Evolutionary conservation across 208 protist genomes (phyloP), one percentile per base, ranked within the genome.

Genomic region (Blastocrithidia nonstop): DNA sequence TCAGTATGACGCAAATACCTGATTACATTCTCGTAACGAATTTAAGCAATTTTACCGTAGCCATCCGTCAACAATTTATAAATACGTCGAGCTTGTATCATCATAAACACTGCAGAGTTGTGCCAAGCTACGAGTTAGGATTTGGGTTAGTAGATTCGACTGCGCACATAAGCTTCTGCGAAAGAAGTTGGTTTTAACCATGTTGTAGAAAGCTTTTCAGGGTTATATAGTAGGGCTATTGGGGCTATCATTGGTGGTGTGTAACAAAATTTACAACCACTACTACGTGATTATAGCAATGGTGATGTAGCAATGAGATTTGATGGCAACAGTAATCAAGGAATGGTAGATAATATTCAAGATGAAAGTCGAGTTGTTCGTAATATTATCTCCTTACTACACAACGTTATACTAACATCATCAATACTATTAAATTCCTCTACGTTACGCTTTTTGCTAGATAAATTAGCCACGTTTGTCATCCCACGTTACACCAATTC

Each of bases 51-150:
- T 20, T 44, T 88, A 40, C 71, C 67, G 1, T 48, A 20, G 20
- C 42, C 57, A 15, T 61, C 67, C 1, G 35, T 36, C 1, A 68
- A 50, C 13, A 41, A 6, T n/a, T 54, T 77, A 4, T 64, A 88
- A 6, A 51, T 81, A 36, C 66, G 78, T 6, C 74, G 66, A 4
- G 73, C 72, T 13, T 94, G 79, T 51, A 85, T 94, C 46, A 47
- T 94, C 24, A 45, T 84, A 7, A 94, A 94, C 66, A 88, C 86
- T 0, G 79, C 81, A 0, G 81, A 91, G 37, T 49, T 84, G 5
- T 94, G 86, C 27, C 77, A 75, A 24, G 59, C 65, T 8, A 90
- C 76, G 6, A 78, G 59, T 35, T 56, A 69, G 43, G 66, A 74
- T 28, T 68, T 94, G 15, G 76, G 79, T 17, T 71, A 79, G 11